Conservation (phyloP, 768 basidiomycete species). For the Leccinum arenicola region DNA sequence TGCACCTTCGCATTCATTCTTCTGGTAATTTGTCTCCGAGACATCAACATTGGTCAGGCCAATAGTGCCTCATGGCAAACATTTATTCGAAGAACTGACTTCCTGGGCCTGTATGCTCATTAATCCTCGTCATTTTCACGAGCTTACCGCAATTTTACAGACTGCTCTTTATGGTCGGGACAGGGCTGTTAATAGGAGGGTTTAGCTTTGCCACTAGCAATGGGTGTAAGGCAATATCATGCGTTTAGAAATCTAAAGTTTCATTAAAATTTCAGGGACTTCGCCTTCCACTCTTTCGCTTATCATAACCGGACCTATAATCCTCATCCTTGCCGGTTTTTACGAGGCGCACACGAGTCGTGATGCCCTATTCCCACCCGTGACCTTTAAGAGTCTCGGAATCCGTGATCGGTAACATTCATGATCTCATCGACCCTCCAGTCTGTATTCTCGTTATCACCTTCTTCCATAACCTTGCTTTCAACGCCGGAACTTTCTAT, state of each 20-base stretch:
- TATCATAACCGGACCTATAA: conserved; percentile 51
- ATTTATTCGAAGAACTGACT: conserved; percentile 64
- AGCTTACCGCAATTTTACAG: conserved; percentile 38
- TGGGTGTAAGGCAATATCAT: conserved; percentile 54
- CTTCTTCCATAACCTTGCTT: conserved; percentile 81
- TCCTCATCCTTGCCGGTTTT: conserved; percentile 57
- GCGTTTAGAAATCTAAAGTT: conserved; percentile 2
- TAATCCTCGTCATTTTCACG: conserved; percentile 13
- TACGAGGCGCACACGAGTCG: conserved; percentile 68
- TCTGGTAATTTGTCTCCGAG: conserved; percentile 57
- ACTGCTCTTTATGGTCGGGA: conserved; percentile 70
- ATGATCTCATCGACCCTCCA: conserved; percentile 28
- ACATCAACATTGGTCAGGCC: conserved; percentile 45
- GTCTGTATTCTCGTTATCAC: conserved; percentile 65
- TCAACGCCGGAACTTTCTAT: conserved; percentile 84
- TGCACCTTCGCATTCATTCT: conserved; percentile 59
- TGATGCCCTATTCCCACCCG: conserved; percentile 70
- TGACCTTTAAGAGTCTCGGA: conserved; percentile 51
- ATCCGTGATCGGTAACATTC: conserved; percentile 8
- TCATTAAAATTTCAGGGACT: conserved; percentile 48
- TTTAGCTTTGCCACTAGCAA: conserved; percentile 70
- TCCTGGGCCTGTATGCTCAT: conserved; percentile 66
- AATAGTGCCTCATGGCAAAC: conserved; percentile 53
- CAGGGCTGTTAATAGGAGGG: conserved; percentile 66
- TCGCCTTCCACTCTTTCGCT: conserved; percentile 58